Percentiles rank a stretch among this genome's conserved stretches.
phyloP scores from a whole-genome alignment of 2,329 filamentous ascomycete genomes.

The Gremmenia infestans region DNA sequence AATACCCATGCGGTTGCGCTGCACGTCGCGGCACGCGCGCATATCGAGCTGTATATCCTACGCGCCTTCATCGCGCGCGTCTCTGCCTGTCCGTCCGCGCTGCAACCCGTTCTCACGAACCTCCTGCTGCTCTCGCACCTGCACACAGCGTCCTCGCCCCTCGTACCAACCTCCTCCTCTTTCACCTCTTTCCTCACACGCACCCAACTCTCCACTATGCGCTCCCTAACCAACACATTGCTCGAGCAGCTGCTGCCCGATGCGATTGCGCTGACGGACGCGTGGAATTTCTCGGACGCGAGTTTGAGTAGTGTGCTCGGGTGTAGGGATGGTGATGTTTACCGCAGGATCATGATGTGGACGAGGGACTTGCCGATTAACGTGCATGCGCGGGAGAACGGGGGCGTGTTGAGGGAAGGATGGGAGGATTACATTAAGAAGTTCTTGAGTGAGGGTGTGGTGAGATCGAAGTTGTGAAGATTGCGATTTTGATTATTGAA shows the following conservation, averaged over 20 bases:
- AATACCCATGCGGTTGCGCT: constrained; percentile 3
- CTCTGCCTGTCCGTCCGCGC: neutral
- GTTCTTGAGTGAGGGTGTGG: neutral
- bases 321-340: constrained; percentile 21
- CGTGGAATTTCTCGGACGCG: constrained; percentile 25
- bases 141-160: constrained; percentile 24
- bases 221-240: constrained; percentile 10
- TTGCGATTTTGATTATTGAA: neutral
- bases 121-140: constrained; percentile 19
- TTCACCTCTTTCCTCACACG: constrained; percentile 20
- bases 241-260: constrained; percentile 22
- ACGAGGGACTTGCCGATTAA: constrained; percentile 13
- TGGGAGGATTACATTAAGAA: constrained; percentile 6
- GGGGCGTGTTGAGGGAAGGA: constrained; percentile 1
- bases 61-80: constrained; percentile 13
- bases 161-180: constrained; percentile 14
- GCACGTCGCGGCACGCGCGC: constrained; percentile 6
- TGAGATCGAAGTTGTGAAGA: neutral
- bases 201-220: constrained; percentile 17
- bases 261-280: constrained; percentile 23
- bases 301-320: constrained; percentile 21
- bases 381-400: constrained; percentile 7
- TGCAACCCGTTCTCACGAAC: constrained; percentile 10
- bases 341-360: constrained; percentile 15
- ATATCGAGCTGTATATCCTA: constrained; percentile 29